Percentiles rank a stretch among this genome's conserved stretches.
Evolutionary conservation across 257 asterid species (phyloP).

Genomic region (Rehmannia glutinosa): DNA sequence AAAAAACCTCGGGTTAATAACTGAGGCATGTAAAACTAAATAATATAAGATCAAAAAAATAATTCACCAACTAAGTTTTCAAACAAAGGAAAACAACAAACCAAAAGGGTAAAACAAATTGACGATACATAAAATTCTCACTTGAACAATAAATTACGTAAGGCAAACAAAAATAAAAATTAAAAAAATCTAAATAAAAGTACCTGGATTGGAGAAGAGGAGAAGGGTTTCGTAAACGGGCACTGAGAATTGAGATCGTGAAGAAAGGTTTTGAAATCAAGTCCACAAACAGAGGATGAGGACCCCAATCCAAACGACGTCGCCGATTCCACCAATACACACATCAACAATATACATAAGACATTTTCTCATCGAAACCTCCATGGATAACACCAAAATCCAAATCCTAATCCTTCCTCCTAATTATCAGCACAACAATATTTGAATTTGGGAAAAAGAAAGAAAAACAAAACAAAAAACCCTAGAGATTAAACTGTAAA

Average conservation of each 20-base stretch:
- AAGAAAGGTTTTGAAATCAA: slow-evolving; percentile 31
- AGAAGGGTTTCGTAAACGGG: slow-evolving; percentile 26
- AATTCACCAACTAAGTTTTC: background rate
- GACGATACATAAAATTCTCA: too few species aligned
- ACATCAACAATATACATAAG: slow-evolving; percentile 20
- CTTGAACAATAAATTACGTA: background rate
- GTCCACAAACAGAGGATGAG: slow-evolving; percentile 22
- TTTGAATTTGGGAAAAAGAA: background rate
- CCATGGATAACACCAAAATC: slow-evolving; percentile 18
- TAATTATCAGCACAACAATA: background rate
- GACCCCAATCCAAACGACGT: slow-evolving; percentile 19
- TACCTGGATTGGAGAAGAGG: slow-evolving; percentile 43
- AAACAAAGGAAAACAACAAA: background rate
- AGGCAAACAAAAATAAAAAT: background rate
- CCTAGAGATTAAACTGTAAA: slow-evolving; percentile 12
- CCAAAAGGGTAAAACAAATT: too few species aligned
- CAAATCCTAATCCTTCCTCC: slow-evolving; percentile 3
- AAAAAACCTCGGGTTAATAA: background rate
- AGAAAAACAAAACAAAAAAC: background rate
- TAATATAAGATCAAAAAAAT: too few species aligned
- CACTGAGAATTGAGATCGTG: slow-evolving; percentile 54
- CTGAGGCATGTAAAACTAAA: too few species aligned
- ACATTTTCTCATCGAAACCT: slow-evolving; percentile 27
- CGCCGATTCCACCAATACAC: slow-evolving; percentile 29
- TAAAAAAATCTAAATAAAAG: background rate